phyloP scores from a whole-genome alignment of 2,329 filamentous ascomycete species.

The Talaromyces piceae region DNA sequence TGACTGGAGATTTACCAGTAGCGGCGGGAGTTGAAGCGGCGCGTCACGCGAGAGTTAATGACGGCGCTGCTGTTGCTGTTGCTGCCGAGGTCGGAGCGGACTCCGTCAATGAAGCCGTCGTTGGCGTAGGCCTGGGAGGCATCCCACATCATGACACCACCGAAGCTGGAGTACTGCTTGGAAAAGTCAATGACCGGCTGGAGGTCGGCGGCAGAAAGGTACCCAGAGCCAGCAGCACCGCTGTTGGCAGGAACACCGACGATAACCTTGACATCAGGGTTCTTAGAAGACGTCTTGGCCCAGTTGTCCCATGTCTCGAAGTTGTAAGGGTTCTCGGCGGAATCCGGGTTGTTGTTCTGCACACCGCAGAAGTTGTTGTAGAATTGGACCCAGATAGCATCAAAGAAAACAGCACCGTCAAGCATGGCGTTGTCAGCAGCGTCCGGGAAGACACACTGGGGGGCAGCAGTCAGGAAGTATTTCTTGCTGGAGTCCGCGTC shows the following conservation, averaged over 20 bases:
- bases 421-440: constrained; percentile 52
- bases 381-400: constrained; percentile 59
- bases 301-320: constrained; percentile 59
- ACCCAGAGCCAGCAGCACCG: constrained; percentile 50
- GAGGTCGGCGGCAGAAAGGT: constrained; percentile 43
- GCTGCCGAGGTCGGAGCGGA: constrained; percentile 20
- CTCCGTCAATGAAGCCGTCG: constrained; percentile 45
- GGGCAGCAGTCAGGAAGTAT: constrained; percentile 58
- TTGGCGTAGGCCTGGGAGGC: constrained; percentile 55
- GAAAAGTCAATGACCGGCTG: constrained; percentile 46
- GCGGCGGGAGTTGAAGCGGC: neutral
- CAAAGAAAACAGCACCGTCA: constrained; percentile 47
- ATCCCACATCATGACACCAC: constrained; percentile 65
- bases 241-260: constrained; percentile 53
- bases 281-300: constrained; percentile 52
- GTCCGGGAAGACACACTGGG: constrained; percentile 63
- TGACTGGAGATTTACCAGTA: constrained; percentile 8
- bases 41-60: constrained; percentile 11
- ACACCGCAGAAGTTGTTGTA: constrained; percentile 64
- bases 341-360: constrained; percentile 42
- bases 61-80: constrained; percentile 2
- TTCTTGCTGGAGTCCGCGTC: constrained; percentile 44
- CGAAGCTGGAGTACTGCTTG: constrained; percentile 53
- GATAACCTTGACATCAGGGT: constrained; percentile 54
- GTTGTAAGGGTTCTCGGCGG: constrained; percentile 50